Conservation (phyloP, 225 moss, liverwort and hornwort genomes). For the Anthoceros angustus region DNA sequence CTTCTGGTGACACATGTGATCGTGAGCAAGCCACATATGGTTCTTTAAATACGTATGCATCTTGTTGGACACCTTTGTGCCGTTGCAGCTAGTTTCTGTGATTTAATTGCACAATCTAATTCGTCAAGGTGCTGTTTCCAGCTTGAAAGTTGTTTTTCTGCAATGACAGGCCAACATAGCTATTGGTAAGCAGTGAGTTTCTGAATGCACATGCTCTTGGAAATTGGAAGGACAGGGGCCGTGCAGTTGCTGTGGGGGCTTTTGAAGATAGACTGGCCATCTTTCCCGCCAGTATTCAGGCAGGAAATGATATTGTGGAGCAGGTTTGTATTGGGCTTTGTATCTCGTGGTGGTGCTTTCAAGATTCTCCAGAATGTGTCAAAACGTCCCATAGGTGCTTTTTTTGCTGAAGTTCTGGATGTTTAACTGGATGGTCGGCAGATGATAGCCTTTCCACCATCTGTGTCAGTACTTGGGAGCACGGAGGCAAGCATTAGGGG, state of each 20-base stretch:
- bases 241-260: slow-evolving; percentile 81
- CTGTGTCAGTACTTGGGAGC: slow-evolving; percentile 25
- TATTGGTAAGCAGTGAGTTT: slow-evolving; percentile 2
- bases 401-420: not conserved
- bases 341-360: not conserved
- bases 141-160: slow-evolving; percentile 4
- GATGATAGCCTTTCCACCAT: slow-evolving; percentile 52
- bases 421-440: slow-evolving; percentile 9
- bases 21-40: too few relatives aligned
- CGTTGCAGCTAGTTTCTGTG: not conserved
- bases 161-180: slow-evolving; percentile 5
- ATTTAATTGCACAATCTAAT: not conserved
- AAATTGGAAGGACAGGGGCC: slow-evolving; percentile 41
- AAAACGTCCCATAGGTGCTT: not conserved
- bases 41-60: not conserved
- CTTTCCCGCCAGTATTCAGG: slow-evolving; percentile 52
- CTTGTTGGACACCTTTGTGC: not conserved
- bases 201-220: slow-evolving; percentile 3
- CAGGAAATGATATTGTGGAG: slow-evolving; percentile 61
- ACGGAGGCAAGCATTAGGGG: slow-evolving; percentile 33
- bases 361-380: not conserved
- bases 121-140: not conserved
- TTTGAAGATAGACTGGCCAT: slow-evolving; percentile 82
- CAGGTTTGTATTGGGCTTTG: slow-evolving; percentile 17
- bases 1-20: too few relatives aligned